Conservation (phyloP, 805 yeast species). For the Scheffersomyces amazonensis region DNA sequence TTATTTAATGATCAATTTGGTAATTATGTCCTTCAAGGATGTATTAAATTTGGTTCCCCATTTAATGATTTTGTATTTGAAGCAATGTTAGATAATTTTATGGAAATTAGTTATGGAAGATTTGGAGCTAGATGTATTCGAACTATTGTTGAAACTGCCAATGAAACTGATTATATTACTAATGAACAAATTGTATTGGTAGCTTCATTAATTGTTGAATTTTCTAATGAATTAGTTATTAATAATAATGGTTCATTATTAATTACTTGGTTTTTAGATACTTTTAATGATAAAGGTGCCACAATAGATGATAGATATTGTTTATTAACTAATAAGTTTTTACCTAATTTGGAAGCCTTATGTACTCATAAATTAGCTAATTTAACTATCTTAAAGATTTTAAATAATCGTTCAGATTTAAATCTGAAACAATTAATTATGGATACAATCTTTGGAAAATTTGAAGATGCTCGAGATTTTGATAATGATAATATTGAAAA, state of each 20-base stretch:
- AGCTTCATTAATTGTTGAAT: constrained; percentile 72
- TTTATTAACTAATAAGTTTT: constrained; percentile 59
- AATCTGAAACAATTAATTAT: constrained; percentile 61
- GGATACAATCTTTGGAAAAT: constrained; percentile 61
- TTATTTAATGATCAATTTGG: constrained; percentile 95
- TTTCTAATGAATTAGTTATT: constrained; percentile 74
- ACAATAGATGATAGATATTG: constrained; percentile 54
- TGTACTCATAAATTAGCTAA: constrained; percentile 84
- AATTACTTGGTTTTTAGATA: constrained; percentile 92
- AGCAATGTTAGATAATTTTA: constrained; percentile 70
- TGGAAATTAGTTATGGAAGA: constrained; percentile 80
- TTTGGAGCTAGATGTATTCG: constrained; percentile 95
- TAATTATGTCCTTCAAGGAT: constrained; percentile 93
- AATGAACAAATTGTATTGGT: constrained; percentile 68
- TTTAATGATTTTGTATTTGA: constrained; percentile 89
- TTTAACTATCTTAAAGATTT: constrained; percentile 73
- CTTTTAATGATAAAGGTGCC: constrained; percentile 36
- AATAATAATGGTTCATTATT: constrained; percentile 87
- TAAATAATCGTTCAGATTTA: constrained; percentile 65
- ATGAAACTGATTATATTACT: constrained; percentile 30
- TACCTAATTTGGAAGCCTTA: constrained; percentile 59
- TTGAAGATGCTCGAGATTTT: constrained; percentile 18
- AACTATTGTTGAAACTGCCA: constrained; percentile 83
- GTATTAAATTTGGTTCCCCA: constrained; percentile 84
- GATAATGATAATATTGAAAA: constrained; percentile 25